A percentile compares a stretch with the other conserved stretches of the same genome.
Evolutionary conservation across 208 protist genomes (phyloP).

Genomic region (Trypanosoma brucei): DNA sequence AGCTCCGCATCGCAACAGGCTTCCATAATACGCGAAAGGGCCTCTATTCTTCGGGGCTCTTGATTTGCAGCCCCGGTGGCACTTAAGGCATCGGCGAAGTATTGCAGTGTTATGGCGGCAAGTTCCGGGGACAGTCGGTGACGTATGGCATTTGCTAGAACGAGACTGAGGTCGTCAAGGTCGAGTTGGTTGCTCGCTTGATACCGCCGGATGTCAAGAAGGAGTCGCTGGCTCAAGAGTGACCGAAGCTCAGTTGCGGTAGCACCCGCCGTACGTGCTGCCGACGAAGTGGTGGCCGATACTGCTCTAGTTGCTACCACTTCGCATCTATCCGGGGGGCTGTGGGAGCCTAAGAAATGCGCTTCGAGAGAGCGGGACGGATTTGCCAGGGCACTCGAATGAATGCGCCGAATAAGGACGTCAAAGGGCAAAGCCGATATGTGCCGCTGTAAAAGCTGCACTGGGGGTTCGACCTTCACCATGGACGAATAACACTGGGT

Average conservation of each 20-base stretch:
- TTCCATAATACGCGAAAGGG: slow-evolving; percentile 60
- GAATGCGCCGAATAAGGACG: slow-evolving; percentile 68
- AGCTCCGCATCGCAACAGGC: slow-evolving; percentile 39
- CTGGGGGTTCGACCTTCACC: slow-evolving; percentile 8
- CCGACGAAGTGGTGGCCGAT: no score
- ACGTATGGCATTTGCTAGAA: slow-evolving; percentile 60
- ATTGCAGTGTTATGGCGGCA: slow-evolving; percentile 13
- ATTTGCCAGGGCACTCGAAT: slow-evolving; percentile 68
- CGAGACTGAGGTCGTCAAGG: slow-evolving; percentile 50
- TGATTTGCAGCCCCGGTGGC: slow-evolving; percentile 6
- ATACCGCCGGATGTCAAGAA: slow-evolving; percentile 10
- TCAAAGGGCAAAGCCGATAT: slow-evolving; percentile 43
- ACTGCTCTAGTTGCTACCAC: no score
- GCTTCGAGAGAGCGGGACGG: slow-evolving; percentile 55
- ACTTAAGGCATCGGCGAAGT: slow-evolving; percentile 2
- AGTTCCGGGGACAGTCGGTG: slow-evolving; percentile 44
- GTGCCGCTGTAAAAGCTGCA: slow-evolving; percentile 1
- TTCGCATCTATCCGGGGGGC: background rate
- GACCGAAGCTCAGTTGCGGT: slow-evolving; percentile 14
- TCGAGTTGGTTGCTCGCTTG: slow-evolving; percentile 15
- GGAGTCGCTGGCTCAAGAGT: slow-evolving; percentile 23
- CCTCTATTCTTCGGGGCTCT: slow-evolving; percentile 18
- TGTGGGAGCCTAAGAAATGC: slow-evolving; percentile 37
- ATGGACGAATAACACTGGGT: background rate
- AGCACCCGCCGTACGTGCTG: background rate